phyloP scores from a whole-genome alignment of 1,284 basidiomycete species.

The Takashimella koratensis region DNA sequence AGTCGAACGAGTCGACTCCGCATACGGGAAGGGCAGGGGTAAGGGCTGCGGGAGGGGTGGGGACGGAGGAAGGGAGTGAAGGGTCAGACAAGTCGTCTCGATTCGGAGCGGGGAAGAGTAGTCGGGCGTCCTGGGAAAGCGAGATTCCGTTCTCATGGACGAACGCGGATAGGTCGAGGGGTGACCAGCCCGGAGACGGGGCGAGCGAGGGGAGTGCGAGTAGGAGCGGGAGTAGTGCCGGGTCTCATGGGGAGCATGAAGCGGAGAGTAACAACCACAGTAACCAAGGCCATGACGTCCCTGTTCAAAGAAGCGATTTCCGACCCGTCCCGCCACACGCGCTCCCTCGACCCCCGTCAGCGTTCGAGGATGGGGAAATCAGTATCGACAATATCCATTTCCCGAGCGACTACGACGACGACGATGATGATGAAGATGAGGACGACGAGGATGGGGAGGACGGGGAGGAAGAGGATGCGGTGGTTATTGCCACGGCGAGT shows the following conservation, averaged over 20 bases:
- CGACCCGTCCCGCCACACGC: constrained; percentile 6
- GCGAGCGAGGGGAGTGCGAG: background rate
- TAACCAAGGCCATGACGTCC: too few species aligned
- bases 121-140: constrained; percentile 27
- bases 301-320: constrained; percentile 20
- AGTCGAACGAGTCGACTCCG: background rate
- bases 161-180: constrained; percentile 10
- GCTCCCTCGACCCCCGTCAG: background rate
- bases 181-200: background rate
- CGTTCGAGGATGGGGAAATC: constrained; percentile 13
- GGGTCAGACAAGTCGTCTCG: background rate
- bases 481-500: constrained; percentile 27
- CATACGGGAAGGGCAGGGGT: background rate
- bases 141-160: constrained; percentile 32
- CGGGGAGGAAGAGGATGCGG: background rate
- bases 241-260: too few species aligned
- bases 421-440: constrained; percentile 1
- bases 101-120: background rate
- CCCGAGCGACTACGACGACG: constrained; percentile 30
- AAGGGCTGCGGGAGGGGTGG: background rate
- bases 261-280: too few species aligned
- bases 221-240: too few species aligned
- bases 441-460: background rate
- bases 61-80: background rate
- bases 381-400: constrained; percentile 34